Base-by-base conservation (phyloP, 148 eudicot species). In the Dianthus caryophyllus region DNA sequence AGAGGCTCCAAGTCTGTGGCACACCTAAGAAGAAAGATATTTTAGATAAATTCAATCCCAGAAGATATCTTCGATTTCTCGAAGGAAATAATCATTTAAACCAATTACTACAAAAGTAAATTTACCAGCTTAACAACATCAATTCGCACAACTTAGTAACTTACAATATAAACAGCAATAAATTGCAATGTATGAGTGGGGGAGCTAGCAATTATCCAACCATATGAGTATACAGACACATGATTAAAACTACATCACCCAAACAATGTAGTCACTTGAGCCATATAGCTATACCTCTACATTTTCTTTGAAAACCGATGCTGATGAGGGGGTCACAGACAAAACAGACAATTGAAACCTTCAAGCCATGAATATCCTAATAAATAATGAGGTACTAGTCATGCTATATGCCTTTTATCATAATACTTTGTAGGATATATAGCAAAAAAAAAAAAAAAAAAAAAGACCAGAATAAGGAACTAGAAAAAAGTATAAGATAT, bases 1-100 rank as follows among this genome's bases (percentile, higher is more conserved):
- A 90, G 79, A 67, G 87, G 87, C 53, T 88, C 96, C 87, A 94
- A 81, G 53, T 94, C 99, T 43, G 76, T 53, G 56, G 87, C 81
- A 74, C 68, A 76, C 82, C 99, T 94, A 71, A 20, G 44, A 41
- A 48, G 51, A 22, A 63, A 59, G 55, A 39, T 16, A 52, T 26
- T 29, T 67, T 31, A n/a, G 61, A 58, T 7, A 70, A n/a, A 21
- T 47, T 55, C 46, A 41, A 13, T 46, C 24, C 21, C 15, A 41
- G 27, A 36, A 22, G 36, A 14, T 11, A 43, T 13, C 25, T 22
- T 25, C 22, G 2, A 43, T 24, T 59, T 6, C 33, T 58, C n/a
- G 30, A 67, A 33, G 59, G 47, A 59, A 25, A 31, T 55, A 2
- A 47, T 46, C 66, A 73, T 31, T 50, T 18, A 41, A 52, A 44